Percentiles rank a stretch among this genome's conserved stretches.
These are phyloP conservation scores for Trichosporon coremiiforme DNA, from an alignment of 1,284 basidiomycete genomes.

Conservation along the genomic window DNA sequence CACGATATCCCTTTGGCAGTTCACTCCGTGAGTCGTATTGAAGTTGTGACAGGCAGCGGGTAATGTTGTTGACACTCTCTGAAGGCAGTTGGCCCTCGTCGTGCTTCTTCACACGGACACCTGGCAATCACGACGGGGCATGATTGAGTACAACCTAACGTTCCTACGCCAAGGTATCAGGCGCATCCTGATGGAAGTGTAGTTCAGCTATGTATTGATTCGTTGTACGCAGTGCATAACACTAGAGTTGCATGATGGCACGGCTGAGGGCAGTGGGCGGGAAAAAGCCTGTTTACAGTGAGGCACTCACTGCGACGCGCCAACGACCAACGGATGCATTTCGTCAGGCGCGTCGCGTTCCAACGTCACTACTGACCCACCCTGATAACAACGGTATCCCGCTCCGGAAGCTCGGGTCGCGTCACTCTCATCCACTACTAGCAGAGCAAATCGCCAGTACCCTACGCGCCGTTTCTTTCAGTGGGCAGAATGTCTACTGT, in stretches of 20 bases:
- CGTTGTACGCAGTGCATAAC: neutral
- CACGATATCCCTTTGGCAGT: conserved; percentile 82
- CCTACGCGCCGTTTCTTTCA: neutral
- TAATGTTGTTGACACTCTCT: neutral
- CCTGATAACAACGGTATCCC: neutral
- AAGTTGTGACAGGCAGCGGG: neutral
- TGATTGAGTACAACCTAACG: conserved; percentile 91
- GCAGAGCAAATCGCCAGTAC: neutral
- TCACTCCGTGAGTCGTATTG: conserved; percentile 64
- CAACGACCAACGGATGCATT: neutral
- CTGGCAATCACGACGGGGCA: conserved; percentile 73
- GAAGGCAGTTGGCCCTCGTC: conserved; percentile 69
- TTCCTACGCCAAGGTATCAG: conserved; percentile 67
- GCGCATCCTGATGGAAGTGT: conserved; percentile 52
- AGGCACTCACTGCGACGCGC: no score
- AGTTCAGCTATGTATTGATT: neutral
- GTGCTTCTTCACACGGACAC: conserved; percentile 77
- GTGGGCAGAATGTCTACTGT: conserved; percentile 21
- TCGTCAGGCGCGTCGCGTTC: neutral
- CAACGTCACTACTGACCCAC: neutral
- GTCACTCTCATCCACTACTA: neutral
- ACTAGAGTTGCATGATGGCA: no score
- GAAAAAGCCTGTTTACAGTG: no score
- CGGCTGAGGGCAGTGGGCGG: no score
- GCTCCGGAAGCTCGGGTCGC: neutral